Evolutionary conservation across 73 alveolate genomes (phyloP), one percentile per base, ranked within the genome.

Genomic region (Tetrahymena elliotti): DNA sequence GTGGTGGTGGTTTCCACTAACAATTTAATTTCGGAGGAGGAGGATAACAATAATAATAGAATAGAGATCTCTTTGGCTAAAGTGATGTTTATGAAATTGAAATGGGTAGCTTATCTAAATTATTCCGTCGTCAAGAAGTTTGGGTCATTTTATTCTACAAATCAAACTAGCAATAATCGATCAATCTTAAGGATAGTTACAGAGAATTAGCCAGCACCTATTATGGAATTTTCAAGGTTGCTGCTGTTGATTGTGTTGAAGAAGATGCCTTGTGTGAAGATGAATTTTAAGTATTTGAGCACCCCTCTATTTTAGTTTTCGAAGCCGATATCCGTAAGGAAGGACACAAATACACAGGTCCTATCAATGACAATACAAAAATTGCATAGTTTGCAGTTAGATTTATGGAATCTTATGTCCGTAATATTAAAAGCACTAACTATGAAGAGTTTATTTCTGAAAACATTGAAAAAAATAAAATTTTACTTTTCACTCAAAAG

Each of bases 251-350:
- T 95, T 99, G 99, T 96, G 97, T 96, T 39, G 99, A 97, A 83
- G 99, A 99, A 95, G 99, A 98, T 94, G 99, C 98, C 93, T 95
- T 99, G 33, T 99, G 99, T 94, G 99, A 99, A 94, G 99, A 99
- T 88, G 96, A 94, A 96, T 98, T 98, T 93, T 96, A 97, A 33
- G 99, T 98, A 33, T 97, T 93, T 94, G 96, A 97, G 8, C 93
- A 96, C 84, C 99, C 99, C 15, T 97, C 97, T 52, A 94, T 99
- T 38, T 35, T 96, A 36, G 96, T 97, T 53, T 99, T 97, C 98
- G 98, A 99, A 84, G 99, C 99, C 34, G 98, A 96, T 93, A 97
- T 94, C 94, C 93, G 97, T 33, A 99, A 97, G 10, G 99, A 98
- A 83, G 98, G 98, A 31, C 96, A 93, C 83, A 97, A 94, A 94